Conservation (phyloP, 768 basidiomycete species). For the Calocera viscosa region DNA sequence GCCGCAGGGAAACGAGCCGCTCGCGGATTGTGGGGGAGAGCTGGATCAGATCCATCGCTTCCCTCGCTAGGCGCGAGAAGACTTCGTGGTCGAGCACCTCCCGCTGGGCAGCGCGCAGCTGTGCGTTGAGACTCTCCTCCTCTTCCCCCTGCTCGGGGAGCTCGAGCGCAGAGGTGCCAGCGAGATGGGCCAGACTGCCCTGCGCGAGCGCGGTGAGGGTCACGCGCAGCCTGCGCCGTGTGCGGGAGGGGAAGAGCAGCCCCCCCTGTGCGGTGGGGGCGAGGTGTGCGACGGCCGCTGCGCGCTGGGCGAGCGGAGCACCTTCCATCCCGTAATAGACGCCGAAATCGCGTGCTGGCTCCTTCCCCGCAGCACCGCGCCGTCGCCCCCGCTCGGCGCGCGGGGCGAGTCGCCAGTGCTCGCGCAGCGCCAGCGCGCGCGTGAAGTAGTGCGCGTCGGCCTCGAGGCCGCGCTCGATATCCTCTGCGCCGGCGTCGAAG, state of each 20-base stretch:
- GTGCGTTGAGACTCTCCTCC: background rate
- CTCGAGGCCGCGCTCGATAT: background rate
- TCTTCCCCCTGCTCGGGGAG: background rate
- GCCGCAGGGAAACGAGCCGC: background rate
- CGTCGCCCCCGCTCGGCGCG: background rate
- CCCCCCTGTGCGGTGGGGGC: background rate
- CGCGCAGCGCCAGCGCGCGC: background rate
- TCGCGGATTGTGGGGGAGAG: background rate
- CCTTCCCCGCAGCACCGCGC: background rate
- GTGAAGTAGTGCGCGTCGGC: background rate
- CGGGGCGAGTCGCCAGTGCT: background rate
- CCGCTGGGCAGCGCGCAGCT: background rate
- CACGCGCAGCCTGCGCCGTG: background rate
- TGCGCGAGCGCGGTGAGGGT: background rate
- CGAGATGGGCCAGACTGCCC: background rate
- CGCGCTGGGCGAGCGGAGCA: background rate
- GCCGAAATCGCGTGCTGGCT: background rate
- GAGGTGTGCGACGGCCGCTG: background rate
- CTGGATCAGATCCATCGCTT: background rate
- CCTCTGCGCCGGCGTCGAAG: background rate
- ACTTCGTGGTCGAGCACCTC: background rate
- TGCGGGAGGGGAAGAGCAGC: conserved; percentile 4
- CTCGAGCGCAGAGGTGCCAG: background rate
- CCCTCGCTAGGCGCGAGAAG: background rate
- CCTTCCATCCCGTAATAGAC: conserved; percentile 6